Base-by-base conservation (phyloP, 306 rosid genomes). In the Albizia julibrissin region DNA sequence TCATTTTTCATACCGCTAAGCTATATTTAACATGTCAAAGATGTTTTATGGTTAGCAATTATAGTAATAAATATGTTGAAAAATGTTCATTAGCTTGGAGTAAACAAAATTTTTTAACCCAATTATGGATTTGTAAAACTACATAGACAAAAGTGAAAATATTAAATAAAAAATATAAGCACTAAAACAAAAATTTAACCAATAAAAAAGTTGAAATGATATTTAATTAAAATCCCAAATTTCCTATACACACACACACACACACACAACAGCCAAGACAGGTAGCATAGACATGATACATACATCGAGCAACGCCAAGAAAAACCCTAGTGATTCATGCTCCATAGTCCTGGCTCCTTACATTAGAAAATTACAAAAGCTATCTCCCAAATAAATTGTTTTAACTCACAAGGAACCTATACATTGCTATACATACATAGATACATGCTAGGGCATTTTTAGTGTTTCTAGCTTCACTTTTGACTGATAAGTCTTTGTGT, bases 401-500 rank as follows among this genome's bases (percentile, higher is more conserved):
- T 12, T 6, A 34, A 31, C 10, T 70, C 27, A 18, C 2, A 37
- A 9, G 29, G 11, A 15, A 66, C 29, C 1, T 3, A n/a, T 13
- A 68, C 29, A 37, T 34, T 39, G 50, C 19, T 21, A 69, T 10
- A 39, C 10, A 39, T 11, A 39, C 52, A 39, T 37, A 39, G n/a
- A 37, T 21, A 39, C 34, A 70, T 11, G 14, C 21, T 8, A n/a
- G 75, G 24, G 34, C 37, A n/a, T 75, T 75, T 72, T 46, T 43
- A 70, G 46, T 26, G 47, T 31, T 50, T 83, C 69, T 10, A 70
- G 12, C 77, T 43, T 83, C 74, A 72, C 64, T 79, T 8, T 58
- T n/a, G 31, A 24, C 31, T 7, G n/a, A 18, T 10, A 11, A 44
- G 15, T 44, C 12, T 12, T 8, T 5, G 9, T 43, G 2, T 11